Conservation (phyloP, 1,139 yeast species). For the Sugiyamaella paludigena region DNA sequence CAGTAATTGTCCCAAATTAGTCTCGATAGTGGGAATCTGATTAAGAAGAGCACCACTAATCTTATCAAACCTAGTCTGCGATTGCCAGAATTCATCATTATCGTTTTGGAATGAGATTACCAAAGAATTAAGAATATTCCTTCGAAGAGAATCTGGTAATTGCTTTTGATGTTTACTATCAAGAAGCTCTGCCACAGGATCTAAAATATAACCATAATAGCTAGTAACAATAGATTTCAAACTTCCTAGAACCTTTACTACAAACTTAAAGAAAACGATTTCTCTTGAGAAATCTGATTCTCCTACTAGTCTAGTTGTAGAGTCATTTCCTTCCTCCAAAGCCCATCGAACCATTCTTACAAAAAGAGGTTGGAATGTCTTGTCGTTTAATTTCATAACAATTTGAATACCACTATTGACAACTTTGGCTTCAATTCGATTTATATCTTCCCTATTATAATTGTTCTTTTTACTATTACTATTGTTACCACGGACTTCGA, state of each 20-base stretch:
- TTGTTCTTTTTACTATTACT: too few relatives aligned
- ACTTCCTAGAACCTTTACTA: slow-evolving; percentile 77
- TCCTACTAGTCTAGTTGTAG: slow-evolving; percentile 16
- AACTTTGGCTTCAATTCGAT: slow-evolving; percentile 75
- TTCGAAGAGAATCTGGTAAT: slow-evolving; percentile 51
- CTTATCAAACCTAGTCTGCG: slow-evolving; percentile 76
- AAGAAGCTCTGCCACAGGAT: slow-evolving; percentile 47
- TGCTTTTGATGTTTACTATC: slow-evolving; percentile 19
- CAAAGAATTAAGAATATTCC: slow-evolving; percentile 68
- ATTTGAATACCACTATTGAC: slow-evolving; percentile 70
- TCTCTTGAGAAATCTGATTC: slow-evolving; percentile 26
- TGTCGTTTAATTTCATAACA: slow-evolving; percentile 90
- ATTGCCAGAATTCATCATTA: slow-evolving; percentile 92
- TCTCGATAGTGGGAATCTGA: slow-evolving; percentile 69
- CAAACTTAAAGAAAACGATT: slow-evolving; percentile 79
- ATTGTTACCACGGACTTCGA: slow-evolving; percentile 46
- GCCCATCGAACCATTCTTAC: slow-evolving; percentile 93
- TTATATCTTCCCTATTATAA: slow-evolving; percentile 70
- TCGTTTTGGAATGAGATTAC: slow-evolving; percentile 82
- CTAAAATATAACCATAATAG: slow-evolving; percentile 81
- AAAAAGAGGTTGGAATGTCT: slow-evolving; percentile 88
- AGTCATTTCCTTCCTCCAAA: slow-evolving; percentile 72
- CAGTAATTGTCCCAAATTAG: slow-evolving; percentile 55
- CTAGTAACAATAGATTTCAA: slow-evolving; percentile 84
- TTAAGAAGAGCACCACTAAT: slow-evolving; percentile 59